phyloP scores from a whole-genome alignment of 2,329 filamentous ascomycete species.

The Diaporthe sp. region DNA sequence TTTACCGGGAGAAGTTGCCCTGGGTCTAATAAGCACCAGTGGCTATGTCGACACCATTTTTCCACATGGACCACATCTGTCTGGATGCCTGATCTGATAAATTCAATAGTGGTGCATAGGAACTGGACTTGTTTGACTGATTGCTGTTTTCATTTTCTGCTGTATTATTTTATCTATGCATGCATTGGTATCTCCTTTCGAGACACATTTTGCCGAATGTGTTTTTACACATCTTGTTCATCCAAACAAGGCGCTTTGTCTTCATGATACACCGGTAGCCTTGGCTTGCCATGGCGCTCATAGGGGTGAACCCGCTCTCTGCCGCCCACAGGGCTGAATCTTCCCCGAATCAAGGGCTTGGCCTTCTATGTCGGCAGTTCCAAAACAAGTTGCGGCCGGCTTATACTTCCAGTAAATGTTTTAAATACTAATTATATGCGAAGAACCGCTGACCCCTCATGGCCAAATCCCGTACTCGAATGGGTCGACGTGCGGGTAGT shows the following conservation, averaged over 20 bases:
- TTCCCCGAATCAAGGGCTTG: background rate
- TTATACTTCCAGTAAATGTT: background rate
- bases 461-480: slow-evolving; percentile 51
- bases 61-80: no score
- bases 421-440: background rate
- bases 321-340: background rate
- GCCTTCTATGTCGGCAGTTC: background rate
- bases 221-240: background rate
- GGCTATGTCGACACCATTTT: no score
- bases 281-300: background rate
- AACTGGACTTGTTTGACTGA: no score
- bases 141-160: no score
- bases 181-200: no score
- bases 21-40: no score
- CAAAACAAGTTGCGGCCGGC: background rate
- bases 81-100: no score
- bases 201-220: background rate
- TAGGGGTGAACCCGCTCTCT: background rate
- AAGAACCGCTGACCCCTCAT: slow-evolving; percentile 30
- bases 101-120: no score
- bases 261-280: background rate
- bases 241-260: background rate
- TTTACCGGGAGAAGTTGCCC: no score
- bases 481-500: slow-evolving; percentile 50
- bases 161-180: no score